Percentiles rank a stretch among this genome's conserved stretches.
phyloP scores from a whole-genome alignment of 805 yeast genomes.

The Ogataea saltuana region DNA sequence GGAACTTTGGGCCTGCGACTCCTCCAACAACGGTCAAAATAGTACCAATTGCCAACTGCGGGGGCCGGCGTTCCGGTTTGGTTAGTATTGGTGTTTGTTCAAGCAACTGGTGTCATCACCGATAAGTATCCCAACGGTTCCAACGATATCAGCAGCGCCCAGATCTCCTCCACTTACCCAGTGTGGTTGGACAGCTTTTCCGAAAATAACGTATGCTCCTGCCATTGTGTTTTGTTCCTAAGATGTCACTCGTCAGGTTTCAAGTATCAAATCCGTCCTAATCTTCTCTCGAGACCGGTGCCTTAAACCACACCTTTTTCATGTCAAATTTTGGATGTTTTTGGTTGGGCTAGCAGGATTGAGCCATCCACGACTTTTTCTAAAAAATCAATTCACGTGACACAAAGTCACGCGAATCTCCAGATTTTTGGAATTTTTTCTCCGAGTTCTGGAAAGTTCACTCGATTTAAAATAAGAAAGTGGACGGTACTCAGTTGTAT shows the following conservation, averaged over 20 bases:
- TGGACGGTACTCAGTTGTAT: too few relatives aligned
- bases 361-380: not conserved
- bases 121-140: constrained; percentile 4
- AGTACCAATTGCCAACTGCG: constrained; percentile 75
- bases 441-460: constrained; percentile 5
- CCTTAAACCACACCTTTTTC: constrained; percentile 1
- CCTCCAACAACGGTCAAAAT: constrained; percentile 63
- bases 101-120: constrained; percentile 1
- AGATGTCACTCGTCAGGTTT: too few relatives aligned
- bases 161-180: constrained; percentile 45
- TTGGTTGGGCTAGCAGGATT: constrained; percentile 4
- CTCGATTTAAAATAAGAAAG: not conserved
- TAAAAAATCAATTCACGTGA: not conserved
- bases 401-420: not conserved
- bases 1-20: constrained; percentile 54
- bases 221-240: constrained; percentile 52
- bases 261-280: not conserved
- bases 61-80: constrained; percentile 1
- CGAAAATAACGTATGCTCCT: constrained; percentile 80
- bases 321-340: constrained; percentile 7
- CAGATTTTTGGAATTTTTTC: not conserved
- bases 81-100: too few relatives aligned
- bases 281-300: too few relatives aligned
- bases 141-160: not conserved
- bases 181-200: constrained; percentile 81